Evolutionary conservation across 1,284 basidiomycete species (phyloP).

Genomic region (Austroboletus novae-zelandiae): DNA sequence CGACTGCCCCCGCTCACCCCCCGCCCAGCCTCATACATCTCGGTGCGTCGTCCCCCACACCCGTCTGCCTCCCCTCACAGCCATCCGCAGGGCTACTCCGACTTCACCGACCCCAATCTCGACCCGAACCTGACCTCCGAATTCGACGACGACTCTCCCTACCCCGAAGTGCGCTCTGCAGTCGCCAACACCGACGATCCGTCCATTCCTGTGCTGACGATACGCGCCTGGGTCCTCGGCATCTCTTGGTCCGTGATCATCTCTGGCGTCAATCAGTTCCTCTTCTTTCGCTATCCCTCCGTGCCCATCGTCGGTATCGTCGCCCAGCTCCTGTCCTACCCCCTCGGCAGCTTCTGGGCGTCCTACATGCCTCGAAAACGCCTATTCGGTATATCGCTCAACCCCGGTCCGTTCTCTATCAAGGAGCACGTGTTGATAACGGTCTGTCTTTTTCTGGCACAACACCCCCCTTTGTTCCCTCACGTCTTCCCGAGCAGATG

Average conservation of each 20-base stretch:
- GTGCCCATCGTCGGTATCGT: constrained; percentile 46
- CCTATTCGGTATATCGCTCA: constrained; percentile 52
- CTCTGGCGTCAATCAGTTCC: constrained; percentile 57
- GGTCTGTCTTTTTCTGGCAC: constrained; percentile 23
- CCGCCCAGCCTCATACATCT: constrained; percentile 13
- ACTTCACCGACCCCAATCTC: constrained; percentile 8
- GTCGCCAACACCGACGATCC: constrained; percentile 43
- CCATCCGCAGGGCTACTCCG: constrained; percentile 9
- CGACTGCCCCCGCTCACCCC: not conserved
- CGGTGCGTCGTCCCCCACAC: constrained; percentile 13
- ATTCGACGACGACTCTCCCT: constrained; percentile 38
- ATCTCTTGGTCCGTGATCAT: constrained; percentile 49
- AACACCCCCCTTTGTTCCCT: not conserved
- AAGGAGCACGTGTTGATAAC: constrained; percentile 69
- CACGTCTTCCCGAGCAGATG: constrained; percentile 27
- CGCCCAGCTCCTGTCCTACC: constrained; percentile 56
- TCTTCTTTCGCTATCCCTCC: constrained; percentile 53
- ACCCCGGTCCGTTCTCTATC: constrained; percentile 75
- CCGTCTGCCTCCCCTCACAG: too few relatives aligned
- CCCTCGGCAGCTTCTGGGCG: constrained; percentile 51
- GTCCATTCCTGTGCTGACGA: constrained; percentile 30
- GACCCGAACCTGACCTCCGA: constrained; percentile 11
- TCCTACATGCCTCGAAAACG: constrained; percentile 47
- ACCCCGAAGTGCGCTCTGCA: constrained; percentile 45
- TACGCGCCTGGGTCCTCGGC: constrained; percentile 37